These are phyloP conservation scores for Camellia japonica DNA, from an alignment of 148 eudicot species.

Conservation along the genomic window DNA sequence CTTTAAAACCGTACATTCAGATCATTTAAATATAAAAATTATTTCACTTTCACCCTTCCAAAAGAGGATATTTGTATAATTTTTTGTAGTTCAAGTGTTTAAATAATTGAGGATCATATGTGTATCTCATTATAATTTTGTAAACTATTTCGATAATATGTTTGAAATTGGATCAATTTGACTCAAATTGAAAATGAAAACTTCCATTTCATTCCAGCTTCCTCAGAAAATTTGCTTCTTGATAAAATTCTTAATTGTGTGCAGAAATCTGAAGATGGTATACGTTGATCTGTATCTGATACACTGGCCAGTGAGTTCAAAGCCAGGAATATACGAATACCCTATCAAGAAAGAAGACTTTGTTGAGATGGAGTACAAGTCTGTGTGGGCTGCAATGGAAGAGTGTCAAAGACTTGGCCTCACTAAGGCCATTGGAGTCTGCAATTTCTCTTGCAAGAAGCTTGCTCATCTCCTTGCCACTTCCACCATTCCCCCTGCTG, in stretches of 20 bases:
- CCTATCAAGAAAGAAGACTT: conserved; percentile 45
- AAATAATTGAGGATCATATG: too few species aligned
- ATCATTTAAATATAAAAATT: too few species aligned
- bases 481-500: conserved; percentile 57
- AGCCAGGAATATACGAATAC: conserved; percentile 29
- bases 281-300: conserved; percentile 56
- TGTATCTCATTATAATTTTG: too few species aligned
- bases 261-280: conserved; percentile 45
- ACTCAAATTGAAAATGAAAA: too few species aligned
- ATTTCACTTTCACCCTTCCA: too few species aligned
- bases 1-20: too few species aligned
- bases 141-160: too few species aligned
- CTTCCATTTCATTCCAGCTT: background rate
- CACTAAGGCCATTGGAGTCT: conserved; percentile 57
- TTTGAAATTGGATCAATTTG: too few species aligned
- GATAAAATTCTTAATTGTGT: background rate
- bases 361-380: conserved; percentile 39
- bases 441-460: conserved; percentile 61
- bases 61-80: too few species aligned
- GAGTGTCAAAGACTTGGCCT: conserved; percentile 61
- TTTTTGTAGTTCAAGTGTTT: too few species aligned
- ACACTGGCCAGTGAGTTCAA: conserved; percentile 61
- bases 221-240: background rate
- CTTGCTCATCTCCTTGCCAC: conserved; percentile 39
- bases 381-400: conserved; percentile 66